These are phyloP conservation scores for Claviceps maximensis DNA, from an alignment of 2,329 filamentous ascomycete genomes.

Conservation along the genomic window DNA sequence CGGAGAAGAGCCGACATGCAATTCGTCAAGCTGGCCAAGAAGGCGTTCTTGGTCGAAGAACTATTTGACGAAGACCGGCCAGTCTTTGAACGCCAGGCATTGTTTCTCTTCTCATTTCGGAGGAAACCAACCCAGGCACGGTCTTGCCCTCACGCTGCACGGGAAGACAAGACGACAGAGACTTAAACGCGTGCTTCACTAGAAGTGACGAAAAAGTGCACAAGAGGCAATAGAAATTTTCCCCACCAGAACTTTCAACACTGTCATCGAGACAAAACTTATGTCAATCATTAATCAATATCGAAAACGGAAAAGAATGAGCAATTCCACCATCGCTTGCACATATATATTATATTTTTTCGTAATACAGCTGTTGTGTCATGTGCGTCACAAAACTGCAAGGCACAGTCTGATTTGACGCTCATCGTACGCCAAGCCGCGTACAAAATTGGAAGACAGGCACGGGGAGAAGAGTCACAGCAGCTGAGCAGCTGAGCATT, in stretches of 20 bases:
- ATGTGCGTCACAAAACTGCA: background rate
- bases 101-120: slow-evolving; percentile 49
- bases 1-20: slow-evolving; percentile 67
- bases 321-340: background rate
- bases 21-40: slow-evolving; percentile 59
- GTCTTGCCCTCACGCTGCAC: background rate
- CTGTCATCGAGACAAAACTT: background rate
- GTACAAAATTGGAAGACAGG: background rate
- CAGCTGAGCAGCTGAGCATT: too few relatives aligned
- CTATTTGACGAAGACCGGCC: slow-evolving; percentile 47
- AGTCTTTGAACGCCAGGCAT: slow-evolving; percentile 40
- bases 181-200: background rate
- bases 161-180: background rate
- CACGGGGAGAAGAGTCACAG: background rate
- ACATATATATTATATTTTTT: too few relatives aligned
- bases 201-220: background rate
- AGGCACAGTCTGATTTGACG: too few relatives aligned
- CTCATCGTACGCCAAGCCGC: background rate
- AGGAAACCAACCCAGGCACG: slow-evolving; percentile 10
- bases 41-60: slow-evolving; percentile 50
- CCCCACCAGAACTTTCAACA: background rate
- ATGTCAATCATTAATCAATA: background rate
- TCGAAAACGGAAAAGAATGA: background rate
- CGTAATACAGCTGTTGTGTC: background rate
- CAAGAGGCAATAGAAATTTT: background rate